phyloP scores from a whole-genome alignment of 768 basidiomycete genomes.

The Serendipita sp. region DNA sequence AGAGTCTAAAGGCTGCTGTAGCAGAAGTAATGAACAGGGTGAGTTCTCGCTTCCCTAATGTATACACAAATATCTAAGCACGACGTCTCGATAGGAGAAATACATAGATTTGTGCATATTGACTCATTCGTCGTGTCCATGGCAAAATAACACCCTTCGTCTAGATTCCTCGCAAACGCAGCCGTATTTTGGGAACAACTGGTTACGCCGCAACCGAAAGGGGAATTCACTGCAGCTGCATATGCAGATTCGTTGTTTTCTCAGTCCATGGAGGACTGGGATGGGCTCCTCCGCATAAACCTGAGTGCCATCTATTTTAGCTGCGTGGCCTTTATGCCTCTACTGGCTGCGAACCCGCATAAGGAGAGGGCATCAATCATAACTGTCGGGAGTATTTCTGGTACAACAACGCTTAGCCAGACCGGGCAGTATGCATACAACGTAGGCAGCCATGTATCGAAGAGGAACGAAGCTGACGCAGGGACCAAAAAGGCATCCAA shows the following conservation, averaged over 20 bases:
- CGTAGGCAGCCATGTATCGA: neutral
- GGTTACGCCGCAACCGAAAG: neutral
- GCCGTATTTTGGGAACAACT: neutral
- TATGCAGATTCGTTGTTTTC: neutral
- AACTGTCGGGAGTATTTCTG: conserved; percentile 1
- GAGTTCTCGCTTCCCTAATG: neutral
- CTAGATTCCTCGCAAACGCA: neutral
- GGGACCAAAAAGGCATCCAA: neutral
- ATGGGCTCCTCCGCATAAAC: neutral
- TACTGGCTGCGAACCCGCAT: conserved; percentile 1
- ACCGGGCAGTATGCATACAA: neutral
- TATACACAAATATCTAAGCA: neutral
- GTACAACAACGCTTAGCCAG: neutral
- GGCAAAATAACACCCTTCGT: neutral
- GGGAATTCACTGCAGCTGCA: neutral
- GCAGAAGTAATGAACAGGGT: neutral
- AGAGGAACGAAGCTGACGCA: neutral
- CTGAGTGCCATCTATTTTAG: neutral
- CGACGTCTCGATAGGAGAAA: neutral
- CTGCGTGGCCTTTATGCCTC: neutral
- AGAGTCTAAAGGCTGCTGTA: neutral
- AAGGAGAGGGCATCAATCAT: neutral
- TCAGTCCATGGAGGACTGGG: conserved; percentile 5
- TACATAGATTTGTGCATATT: neutral
- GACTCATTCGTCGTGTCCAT: neutral